phyloP scores from a whole-genome alignment of 352 stramenopile species.

The Globisporangium apiculatum region DNA sequence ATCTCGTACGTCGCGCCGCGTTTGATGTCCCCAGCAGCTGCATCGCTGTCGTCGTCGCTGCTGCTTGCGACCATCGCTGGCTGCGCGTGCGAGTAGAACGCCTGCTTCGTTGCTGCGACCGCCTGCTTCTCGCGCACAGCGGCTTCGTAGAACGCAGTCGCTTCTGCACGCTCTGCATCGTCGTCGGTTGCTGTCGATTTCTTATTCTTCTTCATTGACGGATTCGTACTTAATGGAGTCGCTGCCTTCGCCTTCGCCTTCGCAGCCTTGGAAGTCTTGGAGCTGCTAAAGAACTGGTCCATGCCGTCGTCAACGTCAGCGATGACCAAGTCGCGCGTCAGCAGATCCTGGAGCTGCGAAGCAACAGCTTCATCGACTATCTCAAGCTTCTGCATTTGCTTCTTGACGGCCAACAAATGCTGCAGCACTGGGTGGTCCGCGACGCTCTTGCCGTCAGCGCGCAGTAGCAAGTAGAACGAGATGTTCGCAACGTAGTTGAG shows the following conservation, averaged over 20 bases:
- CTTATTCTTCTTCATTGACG: slow-evolving; percentile 42
- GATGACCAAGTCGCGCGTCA: slow-evolving; percentile 55
- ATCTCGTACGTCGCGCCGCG: slow-evolving; percentile 92
- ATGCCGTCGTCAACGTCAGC: slow-evolving; percentile 44
- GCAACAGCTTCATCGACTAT: slow-evolving; percentile 49
- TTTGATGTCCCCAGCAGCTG: slow-evolving; percentile 83
- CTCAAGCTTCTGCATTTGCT: slow-evolving; percentile 62
- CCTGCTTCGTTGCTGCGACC: slow-evolving; percentile 64
- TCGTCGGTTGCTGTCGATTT: slow-evolving; percentile 24
- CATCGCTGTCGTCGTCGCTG: slow-evolving; percentile 59
- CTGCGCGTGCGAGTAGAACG: slow-evolving; percentile 70
- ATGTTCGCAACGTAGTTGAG: slow-evolving; percentile 86
- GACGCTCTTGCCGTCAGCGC: slow-evolving; percentile 74
- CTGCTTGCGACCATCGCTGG: slow-evolving; percentile 25
- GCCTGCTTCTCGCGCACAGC: slow-evolving; percentile 40
- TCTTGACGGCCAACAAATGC: slow-evolving; percentile 71
- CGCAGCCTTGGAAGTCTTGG: not conserved
- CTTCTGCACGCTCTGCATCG: slow-evolving; percentile 41
- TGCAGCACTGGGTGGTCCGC: slow-evolving; percentile 69
- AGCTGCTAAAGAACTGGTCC: slow-evolving; percentile 57
- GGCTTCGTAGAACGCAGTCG: slow-evolving; percentile 70
- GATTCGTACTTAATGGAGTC: not conserved
- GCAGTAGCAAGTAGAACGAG: slow-evolving; percentile 80
- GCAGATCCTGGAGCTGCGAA: slow-evolving; percentile 51
- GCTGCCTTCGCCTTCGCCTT: slow-evolving; percentile 19